Base-by-base conservation (phyloP, 306 rosid species). In the Calophaca sinica region DNA sequence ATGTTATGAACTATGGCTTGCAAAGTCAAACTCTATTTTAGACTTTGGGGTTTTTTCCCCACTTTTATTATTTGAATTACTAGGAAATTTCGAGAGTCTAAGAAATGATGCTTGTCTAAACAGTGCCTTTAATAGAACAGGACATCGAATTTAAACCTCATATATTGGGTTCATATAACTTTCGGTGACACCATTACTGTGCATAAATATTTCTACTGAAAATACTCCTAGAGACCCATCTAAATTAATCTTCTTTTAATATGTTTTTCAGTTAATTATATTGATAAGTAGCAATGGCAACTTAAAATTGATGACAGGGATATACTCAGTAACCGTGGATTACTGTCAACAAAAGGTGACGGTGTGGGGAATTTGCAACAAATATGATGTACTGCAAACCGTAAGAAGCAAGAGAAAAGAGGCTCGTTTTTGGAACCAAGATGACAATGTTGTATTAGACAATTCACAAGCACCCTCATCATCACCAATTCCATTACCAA, bases 281-380 rank as follows among this genome's bases (percentile, higher is more conserved):
- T 62, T 31, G 12, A 0, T 20, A 20, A 20, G 31, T 14, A 38
- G 52, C 1, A 14, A 72, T 14, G 46, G 52, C 1, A 14, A 72
- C 14, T 73, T 44, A 50, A n/a, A n/a, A 4, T 78, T 57, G 6
- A 54, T 50, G 31, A 42, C 85, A 91, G 98, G 98, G 31, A 88
- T 93, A 85, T 91, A 93, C 85, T 93, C 98, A 0, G 82, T 93
- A 10, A 91, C 82, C 9, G 92, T 93, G 81, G 96, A 93, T 64
- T 81, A 81, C 48, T 77, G 68, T 68, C 78, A 91, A 78, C 96
- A 93, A 72, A 93, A 93, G 80, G 96, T 88, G 78, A 93, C 88
- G 0, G 94, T 93, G 3, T 89, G 98, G 98, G 97, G 97, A 82
- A 93, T 93, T 81, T 93, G 98, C 84, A 93, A 93, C 88, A 91